Percentiles rank a stretch among this genome's conserved stretches.
These are phyloP conservation scores for Pseudovirgaria hyperparasitica DNA, from an alignment of 2,329 filamentous ascomycete species.

Conservation along the genomic window DNA sequence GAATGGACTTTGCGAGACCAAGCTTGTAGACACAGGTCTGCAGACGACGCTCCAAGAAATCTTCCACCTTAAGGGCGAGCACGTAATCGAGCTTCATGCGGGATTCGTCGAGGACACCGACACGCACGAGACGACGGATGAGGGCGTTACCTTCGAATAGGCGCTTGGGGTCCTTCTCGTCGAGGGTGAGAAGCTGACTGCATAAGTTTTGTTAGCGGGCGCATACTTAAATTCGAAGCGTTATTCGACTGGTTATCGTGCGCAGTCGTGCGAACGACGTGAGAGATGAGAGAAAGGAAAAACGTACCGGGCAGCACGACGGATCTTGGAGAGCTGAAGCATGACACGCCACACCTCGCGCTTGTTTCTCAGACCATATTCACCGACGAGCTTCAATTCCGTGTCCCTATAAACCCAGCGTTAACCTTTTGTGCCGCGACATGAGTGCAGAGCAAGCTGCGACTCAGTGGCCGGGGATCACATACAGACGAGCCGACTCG, in stretches of 20 bases:
- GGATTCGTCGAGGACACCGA: conserved; percentile 98
- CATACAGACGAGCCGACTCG: conserved; percentile 99
- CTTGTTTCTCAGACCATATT: conserved; percentile 99
- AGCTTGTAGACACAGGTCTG: conserved; percentile 99
- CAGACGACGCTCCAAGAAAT: conserved; percentile 99
- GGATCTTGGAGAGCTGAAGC: conserved; percentile 99
- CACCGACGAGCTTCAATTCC: conserved; percentile 98
- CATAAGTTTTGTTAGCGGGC: conserved; percentile 10
- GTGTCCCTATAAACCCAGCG: conserved; percentile 66
- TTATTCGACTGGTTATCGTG: conserved; percentile 2
- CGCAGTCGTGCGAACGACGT: neutral
- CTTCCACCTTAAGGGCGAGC: conserved; percentile 95
- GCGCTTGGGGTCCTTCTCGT: conserved; percentile 99
- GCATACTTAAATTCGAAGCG: too few relatives aligned
- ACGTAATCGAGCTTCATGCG: conserved; percentile 99
- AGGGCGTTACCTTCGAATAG: conserved; percentile 99
- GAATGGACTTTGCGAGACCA: conserved; percentile 98
- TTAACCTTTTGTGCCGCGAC: conserved; percentile 74
- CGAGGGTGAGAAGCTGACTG: conserved; percentile 98
- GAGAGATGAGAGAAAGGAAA: conserved; percentile 1
- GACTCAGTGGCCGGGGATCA: conserved; percentile 90
- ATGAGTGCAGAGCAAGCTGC: conserved; percentile 91
- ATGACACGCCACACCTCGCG: conserved; percentile 99
- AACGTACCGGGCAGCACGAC: conserved; percentile 97
- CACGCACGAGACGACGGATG: conserved; percentile 98